Base-by-base conservation (phyloP, 2,329 filamentous ascomycete genomes). In the Calycina herbarum region DNA sequence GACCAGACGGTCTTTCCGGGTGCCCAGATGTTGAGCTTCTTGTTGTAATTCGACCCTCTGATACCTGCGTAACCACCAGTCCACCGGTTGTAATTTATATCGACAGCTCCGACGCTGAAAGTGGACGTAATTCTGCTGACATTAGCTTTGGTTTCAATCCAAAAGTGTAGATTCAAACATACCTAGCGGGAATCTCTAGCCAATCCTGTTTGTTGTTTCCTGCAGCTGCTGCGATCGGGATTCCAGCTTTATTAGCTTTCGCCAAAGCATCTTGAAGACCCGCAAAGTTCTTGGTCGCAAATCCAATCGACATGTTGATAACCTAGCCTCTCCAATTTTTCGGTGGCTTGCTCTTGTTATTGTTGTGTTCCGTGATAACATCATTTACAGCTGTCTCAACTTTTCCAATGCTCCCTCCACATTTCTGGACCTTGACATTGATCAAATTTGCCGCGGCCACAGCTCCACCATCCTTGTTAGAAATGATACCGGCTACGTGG, bases 291-390 rank as follows among this genome's bases (percentile, higher is more conserved):
- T 10, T 24, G 15, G 42, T 54, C 15, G 17, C n/a, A 2, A 17
- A 54, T n/a, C 59, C 59, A 24, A 61, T 24, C 6, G 59, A 61
- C 42, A 61, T 61, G 42, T 61, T 61, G 42, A 61, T 61, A 6
- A 61, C 59, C 20, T 42, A 61, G 11, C 59, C 59, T 15, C 13
- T 54, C 59, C 59, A 61, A n/a, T 20, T 42, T 11, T 13, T 48
- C 10, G 59, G 59, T 48, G 59, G 59, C 13, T 33, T 48, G 13
- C 5, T 31, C 17, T 33, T 51, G 38, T 61, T 54, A 4, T 48
- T 51, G 1, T 61, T 61, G 17, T 61, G 59, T 51, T 24, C 59
- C 13, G 40, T 51, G 17, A 61, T 15, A 48, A 61, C 40, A 17
- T 61, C 59, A 27, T 61, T 61, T 7, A 61, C 59, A 29, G 59